These are phyloP conservation scores for Panicum hallii DNA, from an alignment of 202 grass and related monocot species.

Conservation along the genomic window DNA sequence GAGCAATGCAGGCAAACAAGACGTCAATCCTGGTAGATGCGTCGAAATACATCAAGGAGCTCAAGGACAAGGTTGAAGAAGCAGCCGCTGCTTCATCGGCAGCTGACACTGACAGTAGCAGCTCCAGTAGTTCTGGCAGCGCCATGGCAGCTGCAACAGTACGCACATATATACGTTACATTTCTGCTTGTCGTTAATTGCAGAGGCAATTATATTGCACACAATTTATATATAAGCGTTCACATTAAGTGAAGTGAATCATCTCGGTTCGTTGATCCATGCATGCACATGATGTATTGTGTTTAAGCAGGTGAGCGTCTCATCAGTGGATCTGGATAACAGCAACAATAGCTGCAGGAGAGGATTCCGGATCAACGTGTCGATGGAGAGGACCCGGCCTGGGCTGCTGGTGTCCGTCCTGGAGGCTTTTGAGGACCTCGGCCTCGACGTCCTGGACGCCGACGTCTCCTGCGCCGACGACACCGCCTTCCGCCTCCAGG, in stretches of 20 bases:
- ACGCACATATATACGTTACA: background rate
- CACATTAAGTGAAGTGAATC: background rate
- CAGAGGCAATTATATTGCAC: too few relatives aligned
- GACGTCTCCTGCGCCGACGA: conserved; percentile 47
- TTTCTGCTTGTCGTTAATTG: background rate
- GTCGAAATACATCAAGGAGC: conserved; percentile 63
- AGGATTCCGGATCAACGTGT: conserved; percentile 63
- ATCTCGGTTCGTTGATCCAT: background rate
- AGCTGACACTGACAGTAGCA: background rate
- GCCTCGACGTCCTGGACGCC: conserved; percentile 63
- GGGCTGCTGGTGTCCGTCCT: conserved; percentile 53
- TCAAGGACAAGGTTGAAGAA: conserved; percentile 60
- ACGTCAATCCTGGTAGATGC: conserved; percentile 68
- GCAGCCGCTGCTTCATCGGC: background rate
- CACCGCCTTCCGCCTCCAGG: conserved; percentile 53
- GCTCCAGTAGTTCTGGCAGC: background rate
- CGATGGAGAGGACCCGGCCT: conserved; percentile 38
- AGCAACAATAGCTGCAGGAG: background rate
- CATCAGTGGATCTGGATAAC: conserved; percentile 33
- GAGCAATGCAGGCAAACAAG: conserved; percentile 45
- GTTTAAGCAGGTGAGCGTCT: conserved; percentile 48
- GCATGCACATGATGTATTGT: too few relatives aligned
- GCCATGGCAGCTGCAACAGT: conserved; percentile 6
- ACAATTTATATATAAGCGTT: too few relatives aligned
- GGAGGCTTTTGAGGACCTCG: conserved; percentile 58